Base-by-base conservation (phyloP, 2,329 filamentous ascomycete genomes). In the Colletotrichum godetiae region DNA sequence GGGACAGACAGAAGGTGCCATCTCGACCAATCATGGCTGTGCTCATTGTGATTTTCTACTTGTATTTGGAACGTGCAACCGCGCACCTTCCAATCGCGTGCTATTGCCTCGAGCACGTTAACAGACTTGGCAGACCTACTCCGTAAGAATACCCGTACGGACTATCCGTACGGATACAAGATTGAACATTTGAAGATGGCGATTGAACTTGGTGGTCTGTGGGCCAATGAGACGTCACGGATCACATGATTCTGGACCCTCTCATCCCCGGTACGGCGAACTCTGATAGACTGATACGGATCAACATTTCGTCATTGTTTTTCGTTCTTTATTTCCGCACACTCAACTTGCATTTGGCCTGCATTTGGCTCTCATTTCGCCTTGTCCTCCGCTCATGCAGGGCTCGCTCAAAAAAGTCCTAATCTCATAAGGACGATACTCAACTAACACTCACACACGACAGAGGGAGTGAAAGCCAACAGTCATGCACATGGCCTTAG, bases 41-140 rank as follows among this genome's bases (percentile, higher is more conserved):
- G 22, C 11, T 15, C 37, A 13, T 22, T 60, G 13, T 33, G 15
- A n/a, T 46, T 63, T 27, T 64, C 46, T 22, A 22, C 22, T 12
- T 8, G 24, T 53, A 27, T 27, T 13, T 15, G 10, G 24, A 5
- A 11, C 8, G 42, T 19, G 29, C 56, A 59, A 37, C 15, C 29
- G 56, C 22, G 68, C n/a, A 60, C 66, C 66, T 72, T 64, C 33
- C 53, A 60, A 64, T 68, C 58, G 58, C 53, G 59, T 42, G 69
- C 59, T 29, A 33, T 27, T 72, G 42, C 69, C 53, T 60, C 55
- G 56, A 65, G 70, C 67, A 70, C 67, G 56, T 73, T 65, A 55
- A 59, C n/a, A 24, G 59, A 52, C 49, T 55, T 68, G 42, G 69
- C 37, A 37, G 58, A 56, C 27, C 27, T 29, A 29, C 27, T 29